Percentiles rank a stretch among this genome's conserved stretches.
These are phyloP conservation scores for Tagetes patula DNA, from an alignment of 129 eudicot genomes.

Conservation along the genomic window DNA sequence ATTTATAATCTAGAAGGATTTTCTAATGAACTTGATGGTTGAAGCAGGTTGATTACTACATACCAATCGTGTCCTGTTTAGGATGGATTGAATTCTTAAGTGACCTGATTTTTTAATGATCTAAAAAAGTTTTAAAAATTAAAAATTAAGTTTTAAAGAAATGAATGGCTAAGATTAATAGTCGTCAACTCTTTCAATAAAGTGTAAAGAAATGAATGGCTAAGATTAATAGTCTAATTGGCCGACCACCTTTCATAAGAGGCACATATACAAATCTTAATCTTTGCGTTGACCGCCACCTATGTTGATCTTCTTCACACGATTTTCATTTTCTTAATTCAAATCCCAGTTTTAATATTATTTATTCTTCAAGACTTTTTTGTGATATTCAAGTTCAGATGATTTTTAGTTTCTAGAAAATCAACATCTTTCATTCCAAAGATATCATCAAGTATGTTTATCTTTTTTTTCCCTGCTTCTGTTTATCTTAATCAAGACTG, in stretches of 20 bases:
- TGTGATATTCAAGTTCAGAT: neutral
- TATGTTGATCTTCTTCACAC: constrained; percentile 21
- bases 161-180: too few species aligned
- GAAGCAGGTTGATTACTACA: too few species aligned
- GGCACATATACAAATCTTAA: constrained; percentile 4
- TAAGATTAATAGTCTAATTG: neutral
- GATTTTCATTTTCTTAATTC: constrained; percentile 10
- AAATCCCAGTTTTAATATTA: neutral
- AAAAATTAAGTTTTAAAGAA: too few species aligned
- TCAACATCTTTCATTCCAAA: neutral
- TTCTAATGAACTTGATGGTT: too few species aligned
- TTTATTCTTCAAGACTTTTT: neutral
- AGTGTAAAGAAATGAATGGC: too few species aligned
- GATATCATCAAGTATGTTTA: constrained; percentile 9
- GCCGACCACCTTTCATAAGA: constrained; percentile 26
- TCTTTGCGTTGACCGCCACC: constrained; percentile 21
- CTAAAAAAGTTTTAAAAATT: too few species aligned
- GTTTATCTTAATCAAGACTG: neutral
- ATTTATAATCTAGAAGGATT: too few species aligned
- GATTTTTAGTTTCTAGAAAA: neutral
- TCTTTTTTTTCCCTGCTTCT: neutral
- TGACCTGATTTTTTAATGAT: too few species aligned
- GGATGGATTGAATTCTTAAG: too few species aligned
- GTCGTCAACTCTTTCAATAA: too few species aligned
- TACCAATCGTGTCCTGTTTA: too few species aligned